A percentile compares a stretch with the other conserved stretches of the same genome.
Evolutionary conservation across 148 eudicot genomes (phyloP).

Genomic region (Silene latifolia): DNA sequence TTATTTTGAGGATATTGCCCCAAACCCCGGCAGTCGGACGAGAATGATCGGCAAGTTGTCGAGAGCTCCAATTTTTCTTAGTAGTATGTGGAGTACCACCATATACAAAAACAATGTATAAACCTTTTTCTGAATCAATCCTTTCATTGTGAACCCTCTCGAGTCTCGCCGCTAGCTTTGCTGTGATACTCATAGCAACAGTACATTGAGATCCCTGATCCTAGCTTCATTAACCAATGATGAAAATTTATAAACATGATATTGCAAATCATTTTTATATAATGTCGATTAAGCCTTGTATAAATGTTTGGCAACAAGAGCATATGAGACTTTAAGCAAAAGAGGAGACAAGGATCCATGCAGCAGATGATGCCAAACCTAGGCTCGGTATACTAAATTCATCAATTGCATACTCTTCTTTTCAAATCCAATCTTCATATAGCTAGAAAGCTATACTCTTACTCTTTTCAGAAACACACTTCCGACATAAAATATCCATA

Average conservation of each 20-base stretch:
- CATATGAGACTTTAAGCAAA: no score
- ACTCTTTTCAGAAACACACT: no score
- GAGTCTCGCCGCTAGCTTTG: conserved; percentile 38
- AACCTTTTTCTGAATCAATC: conserved; percentile 52
- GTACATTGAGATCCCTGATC: conserved; percentile 65
- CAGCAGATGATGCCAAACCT: no score
- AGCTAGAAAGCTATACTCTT: no score
- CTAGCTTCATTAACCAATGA: conserved; percentile 44
- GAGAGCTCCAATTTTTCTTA: conserved; percentile 25
- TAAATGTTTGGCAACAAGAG: no score
- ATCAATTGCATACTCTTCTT: no score
- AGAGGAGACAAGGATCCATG: no score
- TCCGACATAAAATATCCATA: no score
- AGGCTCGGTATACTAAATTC: no score
- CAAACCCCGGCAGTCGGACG: conserved; percentile 65
- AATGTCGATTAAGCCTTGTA: no score
- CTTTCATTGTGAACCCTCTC: conserved; percentile 37
- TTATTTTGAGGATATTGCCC: conserved; percentile 68
- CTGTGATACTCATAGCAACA: conserved; percentile 67
- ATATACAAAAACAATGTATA: conserved; percentile 16
- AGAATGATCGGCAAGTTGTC: conserved; percentile 25
- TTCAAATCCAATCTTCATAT: no score
- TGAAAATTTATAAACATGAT: not conserved
- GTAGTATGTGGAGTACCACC: conserved; percentile 22
- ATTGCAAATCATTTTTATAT: conserved; percentile 1